phyloP scores from a whole-genome alignment of 2,329 filamentous ascomycete genomes.

The Arachnopeziza araneosa region DNA sequence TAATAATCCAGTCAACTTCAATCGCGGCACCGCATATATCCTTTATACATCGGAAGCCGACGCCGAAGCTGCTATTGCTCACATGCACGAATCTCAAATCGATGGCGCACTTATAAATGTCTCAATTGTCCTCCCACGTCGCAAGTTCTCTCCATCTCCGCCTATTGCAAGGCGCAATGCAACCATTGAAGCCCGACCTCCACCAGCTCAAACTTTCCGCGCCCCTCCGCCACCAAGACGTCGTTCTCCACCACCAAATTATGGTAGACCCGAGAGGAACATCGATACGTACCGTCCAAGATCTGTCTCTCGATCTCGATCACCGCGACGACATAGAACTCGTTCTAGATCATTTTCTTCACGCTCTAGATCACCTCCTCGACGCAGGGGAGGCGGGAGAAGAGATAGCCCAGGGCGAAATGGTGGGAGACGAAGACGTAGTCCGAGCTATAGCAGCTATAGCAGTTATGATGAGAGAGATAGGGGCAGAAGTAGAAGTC shows the following conservation, averaged over 20 bases:
- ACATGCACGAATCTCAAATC: constrained; percentile 93
- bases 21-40: constrained; percentile 91
- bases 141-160: constrained; percentile 73
- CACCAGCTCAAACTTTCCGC: constrained; percentile 15
- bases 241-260: constrained; percentile 23
- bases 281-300: constrained; percentile 32
- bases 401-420: constrained; percentile 26
- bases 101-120: constrained; percentile 32
- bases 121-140: constrained; percentile 32
- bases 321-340: constrained; percentile 34
- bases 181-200: constrained; percentile 49
- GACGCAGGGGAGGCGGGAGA: constrained; percentile 24
- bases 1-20: constrained; percentile 62
- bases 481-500: constrained; percentile 28
- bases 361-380: constrained; percentile 32
- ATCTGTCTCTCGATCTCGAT: constrained; percentile 37
- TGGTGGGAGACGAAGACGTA: constrained; percentile 42
- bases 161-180: constrained; percentile 61
- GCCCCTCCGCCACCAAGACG: constrained; percentile 22
- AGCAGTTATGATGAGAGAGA: constrained; percentile 48
- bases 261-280: constrained; percentile 25
- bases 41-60: constrained; percentile 71
- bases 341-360: constrained; percentile 36
- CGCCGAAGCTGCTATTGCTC: constrained; percentile 82
- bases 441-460: constrained; percentile 58